Evolutionary conservation across 164 flowering plant species (phyloP).

Genomic region (Tetracentron sinense): DNA sequence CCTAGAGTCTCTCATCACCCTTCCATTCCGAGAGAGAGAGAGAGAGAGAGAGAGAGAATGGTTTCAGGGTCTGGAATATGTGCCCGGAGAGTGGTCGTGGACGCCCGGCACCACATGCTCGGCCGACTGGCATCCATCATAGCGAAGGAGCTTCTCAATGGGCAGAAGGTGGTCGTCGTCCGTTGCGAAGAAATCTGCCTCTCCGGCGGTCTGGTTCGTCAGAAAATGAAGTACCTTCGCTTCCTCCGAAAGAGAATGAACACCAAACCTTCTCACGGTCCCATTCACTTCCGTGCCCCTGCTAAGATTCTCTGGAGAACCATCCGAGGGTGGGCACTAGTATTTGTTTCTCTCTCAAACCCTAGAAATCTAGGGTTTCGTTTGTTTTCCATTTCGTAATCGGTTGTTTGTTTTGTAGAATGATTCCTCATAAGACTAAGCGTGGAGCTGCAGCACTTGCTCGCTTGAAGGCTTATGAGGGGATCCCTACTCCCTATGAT

Average conservation of each 20-base stretch:
- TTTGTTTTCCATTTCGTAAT: too few relatives aligned
- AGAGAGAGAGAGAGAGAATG: slow-evolving; percentile 53
- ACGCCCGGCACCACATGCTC: slow-evolving; percentile 84
- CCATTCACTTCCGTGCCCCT: slow-evolving; percentile 89
- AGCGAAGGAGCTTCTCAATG: slow-evolving; percentile 80
- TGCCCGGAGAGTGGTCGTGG: slow-evolving; percentile 69
- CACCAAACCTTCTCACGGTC: slow-evolving; percentile 92
- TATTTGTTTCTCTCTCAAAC: not conserved
- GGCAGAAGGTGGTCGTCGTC: slow-evolving; percentile 75
- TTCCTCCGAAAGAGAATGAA: slow-evolving; percentile 84
- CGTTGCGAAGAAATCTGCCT: slow-evolving; percentile 88
- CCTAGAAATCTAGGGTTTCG: not conserved
- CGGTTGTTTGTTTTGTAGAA: slow-evolving; percentile 44
- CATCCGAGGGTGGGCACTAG: slow-evolving; percentile 58
- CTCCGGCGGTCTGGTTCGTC: slow-evolving; percentile 81
- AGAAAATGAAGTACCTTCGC: slow-evolving; percentile 85
- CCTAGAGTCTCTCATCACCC: slow-evolving; percentile 10
- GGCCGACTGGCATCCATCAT: slow-evolving; percentile 73
- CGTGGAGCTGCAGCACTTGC: slow-evolving; percentile 89
- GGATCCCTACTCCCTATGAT: slow-evolving; percentile 81
- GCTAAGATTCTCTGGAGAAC: slow-evolving; percentile 90
- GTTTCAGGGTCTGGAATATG: slow-evolving; percentile 84
- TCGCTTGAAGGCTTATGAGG: slow-evolving; percentile 78
- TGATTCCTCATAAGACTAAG: slow-evolving; percentile 94
- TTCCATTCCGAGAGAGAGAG: too few relatives aligned